These are phyloP conservation scores for Scutellaria minor DNA, from an alignment of 257 asterid species.

Conservation along the genomic window DNA sequence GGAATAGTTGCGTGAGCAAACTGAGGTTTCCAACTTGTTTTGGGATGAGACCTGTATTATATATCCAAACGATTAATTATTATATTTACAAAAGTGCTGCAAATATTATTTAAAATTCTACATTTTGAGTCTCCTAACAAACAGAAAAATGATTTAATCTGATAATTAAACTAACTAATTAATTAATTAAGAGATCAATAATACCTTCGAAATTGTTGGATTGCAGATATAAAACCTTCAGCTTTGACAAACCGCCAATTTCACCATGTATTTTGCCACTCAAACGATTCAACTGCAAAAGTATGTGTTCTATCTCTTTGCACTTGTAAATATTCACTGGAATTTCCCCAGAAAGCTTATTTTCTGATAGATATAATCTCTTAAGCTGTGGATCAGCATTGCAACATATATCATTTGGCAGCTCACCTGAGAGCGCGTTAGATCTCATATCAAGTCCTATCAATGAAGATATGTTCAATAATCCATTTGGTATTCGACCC, in stretches of 20 bases:
- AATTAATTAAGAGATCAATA: too few species aligned
- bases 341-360: background rate
- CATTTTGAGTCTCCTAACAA: too few species aligned
- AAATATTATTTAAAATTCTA: too few species aligned
- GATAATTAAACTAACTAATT: too few species aligned
- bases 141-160: too few species aligned
- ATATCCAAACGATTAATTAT: too few species aligned
- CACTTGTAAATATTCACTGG: conserved; percentile 1
- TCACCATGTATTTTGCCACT: conserved; percentile 3
- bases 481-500: background rate
- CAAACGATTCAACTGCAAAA: background rate
- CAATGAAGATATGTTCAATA: conserved; percentile 11
- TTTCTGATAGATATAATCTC: background rate
- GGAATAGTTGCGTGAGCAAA: background rate
- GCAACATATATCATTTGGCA: conserved; percentile 3
- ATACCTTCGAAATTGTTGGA: background rate
- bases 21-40: conserved; percentile 3
- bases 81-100: too few species aligned
- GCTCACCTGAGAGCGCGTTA: background rate
- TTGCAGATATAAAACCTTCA: background rate
- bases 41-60: conserved; percentile 4
- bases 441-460: background rate
- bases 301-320: background rate
- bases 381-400: background rate
- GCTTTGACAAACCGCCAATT: conserved; percentile 11